Percentiles rank a stretch among this genome's conserved stretches.
phyloP scores from a whole-genome alignment of 2,329 filamentous ascomycete species.

The Fusarium subtropicale region DNA sequence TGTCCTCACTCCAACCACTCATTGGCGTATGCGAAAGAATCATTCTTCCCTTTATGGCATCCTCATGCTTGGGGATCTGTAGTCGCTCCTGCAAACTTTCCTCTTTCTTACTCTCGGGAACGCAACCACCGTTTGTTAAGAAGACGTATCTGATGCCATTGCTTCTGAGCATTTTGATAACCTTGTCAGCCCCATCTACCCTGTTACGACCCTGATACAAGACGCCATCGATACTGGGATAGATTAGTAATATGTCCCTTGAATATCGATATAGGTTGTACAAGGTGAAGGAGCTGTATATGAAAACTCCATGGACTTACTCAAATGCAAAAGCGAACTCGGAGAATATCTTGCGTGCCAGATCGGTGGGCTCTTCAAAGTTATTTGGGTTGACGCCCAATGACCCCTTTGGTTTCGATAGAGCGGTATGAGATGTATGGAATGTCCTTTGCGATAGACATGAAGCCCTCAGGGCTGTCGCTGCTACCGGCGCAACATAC shows the following conservation, averaged over 20 bases:
- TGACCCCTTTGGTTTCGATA: conserved; percentile 42
- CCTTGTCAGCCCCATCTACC: conserved; percentile 80
- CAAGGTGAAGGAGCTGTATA: neutral
- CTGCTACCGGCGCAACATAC: conserved; percentile 26
- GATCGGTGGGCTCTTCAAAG: conserved; percentile 39
- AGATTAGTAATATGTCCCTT: conserved; percentile 13
- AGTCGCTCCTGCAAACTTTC: conserved; percentile 52
- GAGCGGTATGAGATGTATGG: conserved; percentile 19
- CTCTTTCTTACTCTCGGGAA: conserved; percentile 69
- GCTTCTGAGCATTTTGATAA: conserved; percentile 77
- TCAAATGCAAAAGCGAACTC: conserved; percentile 56
- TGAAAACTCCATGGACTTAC: conserved; percentile 39
- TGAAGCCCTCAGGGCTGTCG: conserved; percentile 11
- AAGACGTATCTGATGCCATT: conserved; percentile 91
- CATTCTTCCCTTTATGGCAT: conserved; percentile 52
- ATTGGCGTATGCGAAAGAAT: conserved; percentile 91
- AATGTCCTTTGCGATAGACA: conserved; percentile 22
- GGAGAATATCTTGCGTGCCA: conserved; percentile 45
- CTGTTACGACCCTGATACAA: conserved; percentile 83
- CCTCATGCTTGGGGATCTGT: conserved; percentile 48
- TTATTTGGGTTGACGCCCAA: conserved; percentile 36
- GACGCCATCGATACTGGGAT: conserved; percentile 85
- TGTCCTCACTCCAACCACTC: conserved; percentile 66
- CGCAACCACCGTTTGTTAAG: conserved; percentile 94
- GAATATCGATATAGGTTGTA: neutral